Base-by-base conservation (phyloP, 1,284 basidiomycete species). In the Albatrellus sp. region DNA sequence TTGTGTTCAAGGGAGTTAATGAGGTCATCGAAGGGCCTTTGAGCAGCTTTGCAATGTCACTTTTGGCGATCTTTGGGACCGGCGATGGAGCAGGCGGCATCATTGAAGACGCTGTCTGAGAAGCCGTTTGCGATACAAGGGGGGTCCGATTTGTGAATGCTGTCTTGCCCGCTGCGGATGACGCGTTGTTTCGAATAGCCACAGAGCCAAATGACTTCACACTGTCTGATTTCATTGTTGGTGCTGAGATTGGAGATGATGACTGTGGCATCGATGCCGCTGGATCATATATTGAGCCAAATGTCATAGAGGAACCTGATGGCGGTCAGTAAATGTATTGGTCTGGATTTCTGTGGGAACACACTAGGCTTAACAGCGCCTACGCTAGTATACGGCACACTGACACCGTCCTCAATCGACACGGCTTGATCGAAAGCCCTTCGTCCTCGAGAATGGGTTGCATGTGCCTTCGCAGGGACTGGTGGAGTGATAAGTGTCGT, bases 201-300 rank as follows among this genome's bases (percentile, higher is more conserved):
- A 90, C 75, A 16, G 80, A 70, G 55, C 88, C 86, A 61, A 90
- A 90, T 34, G 82, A 75, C 61, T 80, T 86, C 55, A 89, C 80
- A 24, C 24, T 7, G 3, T 24, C 24, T 4, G 24, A 24, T 24
- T 24, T 24, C 4, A 24, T 24, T 24, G 24, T 3, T 24, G 24
- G 24, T 24, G 24, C 24, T 4, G 24, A 24, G 24, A 7, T 7
- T 7, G 24, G 24, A 24, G 80, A 80, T 42, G 80, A 77, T 33
- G 80, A 80, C 42, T 80, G 77, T 33, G 81, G 80, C 53, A 81
- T 76, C 50, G 79, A 70, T 44, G 77, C 74, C 48, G 73, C 66
- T 51, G 66, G 68, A 61, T 85, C 76, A 61, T 82, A 76, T 70
- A 91, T 86, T 37, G 89, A 90, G 55, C 89, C 89, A 66, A 91